These are phyloP conservation scores for Fusarium bulbicola DNA, from an alignment of 2,329 filamentous ascomycete species.

Conservation along the genomic window DNA sequence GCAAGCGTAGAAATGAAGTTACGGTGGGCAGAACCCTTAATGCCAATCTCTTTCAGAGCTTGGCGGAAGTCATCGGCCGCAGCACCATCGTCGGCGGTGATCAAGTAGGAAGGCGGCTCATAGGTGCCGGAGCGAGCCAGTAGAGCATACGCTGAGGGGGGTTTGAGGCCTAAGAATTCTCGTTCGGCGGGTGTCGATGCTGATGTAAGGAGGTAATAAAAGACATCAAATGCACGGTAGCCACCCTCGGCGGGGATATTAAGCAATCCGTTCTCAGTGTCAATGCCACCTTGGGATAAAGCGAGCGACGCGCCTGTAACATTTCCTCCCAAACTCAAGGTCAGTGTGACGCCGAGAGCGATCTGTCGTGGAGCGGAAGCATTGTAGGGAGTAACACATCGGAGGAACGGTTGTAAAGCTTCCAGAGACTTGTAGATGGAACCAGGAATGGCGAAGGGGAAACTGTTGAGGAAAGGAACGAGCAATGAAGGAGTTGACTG, in stretches of 20 bases:
- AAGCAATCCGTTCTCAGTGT: constrained; percentile 82
- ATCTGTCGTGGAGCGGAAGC: constrained; percentile 84
- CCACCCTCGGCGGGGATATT: constrained; percentile 82
- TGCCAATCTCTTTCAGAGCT: constrained; percentile 89
- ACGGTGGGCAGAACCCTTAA: constrained; percentile 85
- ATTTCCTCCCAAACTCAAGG: constrained; percentile 81
- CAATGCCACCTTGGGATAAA: constrained; percentile 86
- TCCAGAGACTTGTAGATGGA: constrained; percentile 81
- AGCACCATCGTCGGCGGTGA: constrained; percentile 90
- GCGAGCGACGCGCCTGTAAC: constrained; percentile 79
- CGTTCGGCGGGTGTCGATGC: constrained; percentile 88
- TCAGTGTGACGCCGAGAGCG: constrained; percentile 82
- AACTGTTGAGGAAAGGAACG: constrained; percentile 78
- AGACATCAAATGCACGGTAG: constrained; percentile 94
- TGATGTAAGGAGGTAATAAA: constrained; percentile 95
- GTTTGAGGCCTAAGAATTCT: constrained; percentile 85
- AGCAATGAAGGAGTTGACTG: constrained; percentile 87
- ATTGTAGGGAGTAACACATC: constrained; percentile 88
- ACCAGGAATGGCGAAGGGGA: constrained; percentile 82
- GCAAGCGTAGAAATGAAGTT: constrained; percentile 87
- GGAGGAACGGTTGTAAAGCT: constrained; percentile 84
- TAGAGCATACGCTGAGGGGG: constrained; percentile 79
- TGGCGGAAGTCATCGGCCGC: constrained; percentile 92
- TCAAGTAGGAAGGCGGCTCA: constrained; percentile 84
- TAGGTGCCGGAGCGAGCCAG: constrained; percentile 88